Evolutionary conservation across 371 early-diverging fungal genomes (phyloP).

Genomic region (Smittium culicis): DNA sequence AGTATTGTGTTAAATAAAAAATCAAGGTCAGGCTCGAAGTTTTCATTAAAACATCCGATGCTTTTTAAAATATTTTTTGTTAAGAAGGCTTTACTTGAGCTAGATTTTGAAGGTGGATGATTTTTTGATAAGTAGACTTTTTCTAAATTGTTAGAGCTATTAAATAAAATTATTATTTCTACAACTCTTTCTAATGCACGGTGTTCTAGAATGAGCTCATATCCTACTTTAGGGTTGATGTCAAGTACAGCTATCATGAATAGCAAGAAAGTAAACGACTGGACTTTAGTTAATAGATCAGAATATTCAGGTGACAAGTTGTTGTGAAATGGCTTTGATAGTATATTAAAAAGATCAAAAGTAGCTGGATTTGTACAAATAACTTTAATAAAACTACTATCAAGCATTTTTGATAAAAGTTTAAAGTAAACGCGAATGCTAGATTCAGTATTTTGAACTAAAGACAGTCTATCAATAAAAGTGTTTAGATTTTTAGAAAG

Average conservation of each 20-base stretch:
- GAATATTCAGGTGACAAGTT: not conserved
- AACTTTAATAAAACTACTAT: not conserved
- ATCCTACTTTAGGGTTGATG: conserved; percentile 1
- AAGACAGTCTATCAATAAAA: not conserved
- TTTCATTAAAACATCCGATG: not conserved
- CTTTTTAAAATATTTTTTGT: not conserved
- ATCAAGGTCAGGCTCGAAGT: not conserved
- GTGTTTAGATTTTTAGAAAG: no score
- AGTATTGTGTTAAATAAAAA: not conserved
- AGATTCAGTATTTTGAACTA: not conserved
- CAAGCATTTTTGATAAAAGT: not conserved
- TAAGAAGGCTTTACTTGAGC: no score
- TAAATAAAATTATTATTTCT: not conserved
- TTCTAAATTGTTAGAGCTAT: not conserved
- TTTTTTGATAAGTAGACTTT: not conserved
- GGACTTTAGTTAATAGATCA: not conserved
- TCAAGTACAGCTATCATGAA: not conserved
- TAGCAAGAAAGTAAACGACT: not conserved
- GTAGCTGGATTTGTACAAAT: not conserved
- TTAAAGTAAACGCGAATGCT: not conserved
- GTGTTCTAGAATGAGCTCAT: not conserved
- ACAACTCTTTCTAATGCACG: conserved; percentile 5
- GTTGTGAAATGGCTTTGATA: not conserved
- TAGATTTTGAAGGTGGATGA: not conserved
- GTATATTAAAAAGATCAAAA: not conserved